Evolutionary conservation across 768 basidiomycete species (phyloP).

Genomic region (Serpula lacrymans): DNA sequence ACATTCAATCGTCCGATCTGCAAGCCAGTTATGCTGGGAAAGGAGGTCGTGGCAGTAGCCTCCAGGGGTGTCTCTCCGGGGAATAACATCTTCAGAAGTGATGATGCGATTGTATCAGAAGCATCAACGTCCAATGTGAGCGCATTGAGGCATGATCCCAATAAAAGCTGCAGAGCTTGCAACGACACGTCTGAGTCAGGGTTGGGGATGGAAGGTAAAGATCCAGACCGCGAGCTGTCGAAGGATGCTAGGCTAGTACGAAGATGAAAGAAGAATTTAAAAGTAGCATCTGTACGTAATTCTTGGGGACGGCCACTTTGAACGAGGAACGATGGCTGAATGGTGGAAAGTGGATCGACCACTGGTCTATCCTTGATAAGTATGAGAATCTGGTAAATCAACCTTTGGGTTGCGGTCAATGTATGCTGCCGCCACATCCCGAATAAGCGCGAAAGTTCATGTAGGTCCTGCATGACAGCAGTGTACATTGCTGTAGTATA

Average conservation of each 20-base stretch:
- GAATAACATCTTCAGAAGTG: constrained; percentile 20
- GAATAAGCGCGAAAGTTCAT: constrained; percentile 14
- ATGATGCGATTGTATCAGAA: constrained; percentile 22
- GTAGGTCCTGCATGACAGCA: constrained; percentile 9
- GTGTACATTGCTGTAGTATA: constrained; percentile 16
- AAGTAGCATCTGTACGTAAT: constrained; percentile 64
- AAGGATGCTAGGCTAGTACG: constrained; percentile 59
- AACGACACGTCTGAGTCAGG: constrained; percentile 12
- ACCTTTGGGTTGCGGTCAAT: constrained; percentile 30
- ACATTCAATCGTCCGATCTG: constrained; percentile 17
- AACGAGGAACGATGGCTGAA: constrained; percentile 80
- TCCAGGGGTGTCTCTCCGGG: constrained; percentile 8
- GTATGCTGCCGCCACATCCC: constrained; percentile 28
- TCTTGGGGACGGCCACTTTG: constrained; percentile 67
- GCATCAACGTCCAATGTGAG: constrained; percentile 44
- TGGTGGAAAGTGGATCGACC: constrained; percentile 77
- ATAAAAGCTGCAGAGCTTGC: constrained; percentile 32
- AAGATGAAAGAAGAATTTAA: constrained; percentile 78
- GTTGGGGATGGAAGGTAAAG: constrained; percentile 3
- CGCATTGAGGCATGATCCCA: constrained; percentile 35
- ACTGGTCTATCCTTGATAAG: constrained; percentile 47
- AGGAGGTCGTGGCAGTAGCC: not conserved
- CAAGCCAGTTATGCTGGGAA: constrained; percentile 9
- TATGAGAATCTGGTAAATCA: constrained; percentile 47
- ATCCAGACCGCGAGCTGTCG: no score